Evolutionary conservation across 2,329 filamentous ascomycete species (phyloP), one percentile per base, ranked within the genome.

Genomic region (Xylariales sp.): DNA sequence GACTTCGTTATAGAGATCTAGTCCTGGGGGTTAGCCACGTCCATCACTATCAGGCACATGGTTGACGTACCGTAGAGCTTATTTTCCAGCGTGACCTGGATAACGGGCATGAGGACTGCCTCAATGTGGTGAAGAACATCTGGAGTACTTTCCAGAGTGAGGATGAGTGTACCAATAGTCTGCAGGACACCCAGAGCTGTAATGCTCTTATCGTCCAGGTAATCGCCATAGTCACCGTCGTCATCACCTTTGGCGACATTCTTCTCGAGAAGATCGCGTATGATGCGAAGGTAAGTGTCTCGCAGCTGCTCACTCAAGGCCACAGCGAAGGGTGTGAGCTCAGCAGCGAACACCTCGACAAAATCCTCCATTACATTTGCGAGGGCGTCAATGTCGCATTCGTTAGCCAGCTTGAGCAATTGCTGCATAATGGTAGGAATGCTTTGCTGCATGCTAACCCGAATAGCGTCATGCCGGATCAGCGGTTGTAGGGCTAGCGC

Each of bases 291-390:
- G 57, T 98, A 98, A 0, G 93, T 98, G 57, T 98, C 93, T 31
- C 91, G 84, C 35, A 98, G 74, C 65, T 98, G 93, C 66, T 97
- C 90, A 58, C 89, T 95, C 4, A 98, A 74, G 4, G 93, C 93
- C 22, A 98, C 91, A 9, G 93, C 93, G 56, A 98, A 98, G 3
- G 93, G 93, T 5, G 93, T 97, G 34, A 98, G 76, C 62, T 98
- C 93, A 3, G 88, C 78, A n/a, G 93, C 91, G 59, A 98, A 98
- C 3, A 97, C 90, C 64, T 98, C 93, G 33, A 98, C 93, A 59
- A 98, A 98, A 59, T 98, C 93, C 65, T 98, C 93, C 93, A 98
- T 98, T 28, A 98, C 93, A 57, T 97, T 97, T 16, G 93, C 91
- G 29, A 98, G 74, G 4, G 93, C 90, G 63, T 98, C 93, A 35